Conservation (phyloP, 805 yeast species). For the Kluyveromyces dobzhanskii region DNA sequence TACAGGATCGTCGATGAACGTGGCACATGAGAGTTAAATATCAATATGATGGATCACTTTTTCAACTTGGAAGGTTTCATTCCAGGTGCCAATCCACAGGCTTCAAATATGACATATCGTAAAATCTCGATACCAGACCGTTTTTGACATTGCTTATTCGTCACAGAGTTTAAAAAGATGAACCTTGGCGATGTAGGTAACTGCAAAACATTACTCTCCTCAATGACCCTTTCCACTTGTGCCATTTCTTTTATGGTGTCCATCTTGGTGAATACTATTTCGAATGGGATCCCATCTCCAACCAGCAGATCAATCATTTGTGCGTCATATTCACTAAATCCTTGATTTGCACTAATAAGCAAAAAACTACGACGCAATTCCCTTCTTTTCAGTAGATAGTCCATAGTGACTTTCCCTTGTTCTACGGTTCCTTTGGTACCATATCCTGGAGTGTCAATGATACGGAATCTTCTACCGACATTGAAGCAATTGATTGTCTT, state of each 20-base stretch:
- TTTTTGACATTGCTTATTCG: constrained; percentile 26
- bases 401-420: constrained; percentile 65
- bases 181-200: constrained; percentile 33
- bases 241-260: constrained; percentile 42
- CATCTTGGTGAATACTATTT: constrained; percentile 67
- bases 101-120: constrained; percentile 41
- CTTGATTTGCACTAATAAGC: constrained; percentile 51
- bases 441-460: constrained; percentile 88
- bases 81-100: constrained; percentile 37
- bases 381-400: constrained; percentile 49
- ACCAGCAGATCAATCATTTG: constrained; percentile 42
- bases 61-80: constrained; percentile 12
- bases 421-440: constrained; percentile 56
- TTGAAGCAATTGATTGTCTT: constrained; percentile 63
- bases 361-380: constrained; percentile 52
- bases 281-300: constrained; percentile 56
- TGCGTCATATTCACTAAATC: constrained; percentile 50
- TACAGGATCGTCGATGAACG: too few relatives aligned
- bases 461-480: constrained; percentile 50
- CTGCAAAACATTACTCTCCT: constrained; percentile 33
- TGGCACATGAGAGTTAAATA: too few relatives aligned
- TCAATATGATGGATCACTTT: too few relatives aligned
- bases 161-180: constrained; percentile 45
- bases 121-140: constrained; percentile 50
- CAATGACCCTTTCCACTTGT: constrained; percentile 33